Conservation (phyloP, 2,329 filamentous ascomycete genomes). For the Colletotrichum cereale region DNA sequence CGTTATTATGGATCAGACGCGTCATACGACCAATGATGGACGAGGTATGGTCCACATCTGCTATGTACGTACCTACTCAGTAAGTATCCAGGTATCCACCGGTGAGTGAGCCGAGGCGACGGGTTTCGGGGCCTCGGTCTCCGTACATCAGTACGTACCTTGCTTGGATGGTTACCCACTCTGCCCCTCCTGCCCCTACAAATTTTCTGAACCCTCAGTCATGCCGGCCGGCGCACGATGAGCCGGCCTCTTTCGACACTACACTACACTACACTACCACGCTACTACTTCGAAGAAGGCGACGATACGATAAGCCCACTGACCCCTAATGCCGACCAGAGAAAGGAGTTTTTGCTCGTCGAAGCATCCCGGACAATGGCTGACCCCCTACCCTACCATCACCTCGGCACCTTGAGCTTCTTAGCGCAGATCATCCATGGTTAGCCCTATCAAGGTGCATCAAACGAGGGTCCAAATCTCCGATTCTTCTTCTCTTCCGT, state of each 20-base stretch:
- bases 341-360: not conserved
- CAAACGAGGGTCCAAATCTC: constrained; percentile 12
- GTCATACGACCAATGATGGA: not conserved
- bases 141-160: constrained; percentile 1
- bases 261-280: no score
- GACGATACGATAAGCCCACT: not conserved
- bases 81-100: no score
- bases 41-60: no score
- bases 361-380: not conserved
- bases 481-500: constrained; percentile 2
- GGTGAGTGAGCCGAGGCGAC: constrained; percentile 36
- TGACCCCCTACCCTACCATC: not conserved
- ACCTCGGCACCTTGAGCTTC: constrained; percentile 30
- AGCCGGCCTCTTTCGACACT: not conserved
- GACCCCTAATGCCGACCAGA: not conserved
- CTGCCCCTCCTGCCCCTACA: not conserved
- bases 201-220: constrained; percentile 11
- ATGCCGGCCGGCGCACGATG: not conserved
- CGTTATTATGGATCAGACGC: not conserved
- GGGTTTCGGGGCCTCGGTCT: constrained; percentile 28
- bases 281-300: not conserved
- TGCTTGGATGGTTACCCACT: fast-evolving
- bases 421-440: constrained; percentile 32
- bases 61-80: no score
- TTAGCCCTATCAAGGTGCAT: constrained; percentile 12